Percentiles rank a stretch among this genome's conserved stretches.
These are phyloP conservation scores for Neonectria neomacrospora DNA, from an alignment of 2,329 filamentous ascomycete species.

Conservation along the genomic window DNA sequence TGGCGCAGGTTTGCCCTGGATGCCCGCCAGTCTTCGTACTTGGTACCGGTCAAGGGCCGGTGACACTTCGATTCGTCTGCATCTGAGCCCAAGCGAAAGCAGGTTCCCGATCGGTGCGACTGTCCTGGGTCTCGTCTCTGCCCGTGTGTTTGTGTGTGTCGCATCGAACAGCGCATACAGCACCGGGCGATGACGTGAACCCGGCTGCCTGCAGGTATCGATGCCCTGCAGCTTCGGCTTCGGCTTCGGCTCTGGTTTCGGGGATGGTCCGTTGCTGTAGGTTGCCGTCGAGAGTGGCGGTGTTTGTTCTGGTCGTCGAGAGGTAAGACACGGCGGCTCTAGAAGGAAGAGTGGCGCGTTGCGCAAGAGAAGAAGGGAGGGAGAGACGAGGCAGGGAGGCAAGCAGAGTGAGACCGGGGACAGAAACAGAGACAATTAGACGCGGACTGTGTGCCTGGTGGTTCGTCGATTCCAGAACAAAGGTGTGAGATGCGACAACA, in stretches of 20 bases:
- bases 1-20: slow-evolving; percentile 25
- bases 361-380: not conserved
- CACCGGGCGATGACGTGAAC: slow-evolving; percentile 23
- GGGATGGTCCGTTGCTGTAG: slow-evolving; percentile 10
- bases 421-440: not conserved
- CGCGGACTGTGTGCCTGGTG: not conserved
- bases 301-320: not conserved
- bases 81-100: slow-evolving; percentile 22
- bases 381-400: not conserved
- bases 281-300: not conserved
- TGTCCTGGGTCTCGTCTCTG: slow-evolving; percentile 14
- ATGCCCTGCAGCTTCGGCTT: slow-evolving; percentile 26
- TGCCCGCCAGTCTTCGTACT: slow-evolving; percentile 1
- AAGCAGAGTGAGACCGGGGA: not conserved
- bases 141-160: not conserved
- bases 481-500: not conserved
- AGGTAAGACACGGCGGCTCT: not conserved
- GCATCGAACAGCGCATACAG: slow-evolving; percentile 25
- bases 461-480: slow-evolving; percentile 5
- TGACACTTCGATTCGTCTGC: slow-evolving; percentile 18
- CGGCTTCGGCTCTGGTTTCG: not conserved
- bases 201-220: slow-evolving; percentile 25
- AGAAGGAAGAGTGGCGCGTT: not conserved
- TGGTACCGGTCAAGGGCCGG: slow-evolving; percentile 36
- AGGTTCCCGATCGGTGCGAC: slow-evolving; percentile 21